A percentile compares a stretch with the other conserved stretches of the same genome.
phyloP scores from a whole-genome alignment of 169 alveolate species.

The Plasmodium adleri region DNA sequence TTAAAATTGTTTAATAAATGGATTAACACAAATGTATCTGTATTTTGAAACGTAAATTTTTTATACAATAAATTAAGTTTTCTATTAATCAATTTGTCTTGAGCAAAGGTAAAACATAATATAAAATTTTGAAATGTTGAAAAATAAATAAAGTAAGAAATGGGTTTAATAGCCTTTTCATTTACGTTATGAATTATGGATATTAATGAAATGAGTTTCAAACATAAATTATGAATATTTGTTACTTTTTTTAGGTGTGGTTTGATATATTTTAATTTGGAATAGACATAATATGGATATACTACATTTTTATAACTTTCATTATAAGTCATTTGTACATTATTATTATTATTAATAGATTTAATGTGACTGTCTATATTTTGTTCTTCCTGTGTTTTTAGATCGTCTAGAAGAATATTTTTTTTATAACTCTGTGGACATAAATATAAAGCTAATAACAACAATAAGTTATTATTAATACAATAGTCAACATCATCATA shows the following conservation, averaged over 20 bases:
- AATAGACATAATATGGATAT: conserved; percentile 35
- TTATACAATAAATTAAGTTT: conserved; percentile 42
- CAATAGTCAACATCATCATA: conserved; percentile 28
- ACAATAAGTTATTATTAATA: conserved; percentile 32
- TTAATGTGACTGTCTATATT: not conserved
- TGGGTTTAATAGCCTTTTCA: conserved; percentile 18
- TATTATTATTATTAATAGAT: not conserved
- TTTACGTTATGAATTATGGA: conserved; percentile 26
- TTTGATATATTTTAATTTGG: conserved; percentile 44
- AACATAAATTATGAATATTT: conserved; percentile 43
- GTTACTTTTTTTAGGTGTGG: conserved; percentile 65
- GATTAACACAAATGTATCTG: conserved; percentile 43
- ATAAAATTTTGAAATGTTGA: conserved; percentile 55
- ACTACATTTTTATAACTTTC: not conserved
- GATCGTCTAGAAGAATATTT: conserved; percentile 3
- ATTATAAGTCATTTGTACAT: not conserved
- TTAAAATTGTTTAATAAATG: conserved; percentile 33
- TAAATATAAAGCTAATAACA: conserved; percentile 31
- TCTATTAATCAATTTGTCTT: conserved; percentile 22
- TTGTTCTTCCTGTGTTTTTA: no score
- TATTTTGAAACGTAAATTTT: conserved; percentile 40
- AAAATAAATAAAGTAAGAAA: conserved; percentile 48
- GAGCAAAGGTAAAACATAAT: conserved; percentile 34
- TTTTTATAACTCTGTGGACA: conserved; percentile 30
- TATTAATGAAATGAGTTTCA: conserved; percentile 52